Evolutionary conservation across 2,329 filamentous ascomycete genomes (phyloP).

Genomic region (Alternaria gaisen): DNA sequence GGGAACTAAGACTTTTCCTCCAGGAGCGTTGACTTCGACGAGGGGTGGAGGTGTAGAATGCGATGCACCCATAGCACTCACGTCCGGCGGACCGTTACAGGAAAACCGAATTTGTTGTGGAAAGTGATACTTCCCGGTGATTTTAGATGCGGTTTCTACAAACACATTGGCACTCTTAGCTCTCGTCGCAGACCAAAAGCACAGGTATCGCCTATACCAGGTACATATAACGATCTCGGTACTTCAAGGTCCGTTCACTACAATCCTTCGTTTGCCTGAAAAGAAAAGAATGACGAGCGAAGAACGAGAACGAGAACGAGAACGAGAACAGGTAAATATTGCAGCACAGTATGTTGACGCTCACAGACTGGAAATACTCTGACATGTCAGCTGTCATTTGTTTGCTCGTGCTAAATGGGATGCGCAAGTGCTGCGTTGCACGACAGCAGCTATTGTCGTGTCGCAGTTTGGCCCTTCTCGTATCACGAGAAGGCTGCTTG

Average conservation of each 20-base stretch:
- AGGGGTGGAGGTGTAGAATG: conserved; percentile 36
- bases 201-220: neutral
- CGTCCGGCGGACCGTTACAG: neutral
- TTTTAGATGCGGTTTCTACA: neutral
- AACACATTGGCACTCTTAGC: neutral
- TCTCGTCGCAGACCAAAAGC: neutral
- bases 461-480: neutral
- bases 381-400: neutral
- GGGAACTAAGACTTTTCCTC: conserved; percentile 33
- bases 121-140: neutral
- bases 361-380: neutral
- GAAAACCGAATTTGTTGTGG: neutral
- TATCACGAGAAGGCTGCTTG: neutral
- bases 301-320: too few species aligned
- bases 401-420: neutral
- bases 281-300: neutral
- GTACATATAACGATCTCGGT: neutral
- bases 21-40: conserved; percentile 31
- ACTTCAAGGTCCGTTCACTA: neutral
- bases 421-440: neutral
- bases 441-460: conserved; percentile 2
- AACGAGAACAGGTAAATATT: neutral
- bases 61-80: conserved; percentile 30
- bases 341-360: neutral
- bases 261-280: neutral